A percentile compares a stretch with the other conserved stretches of the same genome.
phyloP scores from a whole-genome alignment of 148 eudicot species.

The Nepenthes mirabilis region DNA sequence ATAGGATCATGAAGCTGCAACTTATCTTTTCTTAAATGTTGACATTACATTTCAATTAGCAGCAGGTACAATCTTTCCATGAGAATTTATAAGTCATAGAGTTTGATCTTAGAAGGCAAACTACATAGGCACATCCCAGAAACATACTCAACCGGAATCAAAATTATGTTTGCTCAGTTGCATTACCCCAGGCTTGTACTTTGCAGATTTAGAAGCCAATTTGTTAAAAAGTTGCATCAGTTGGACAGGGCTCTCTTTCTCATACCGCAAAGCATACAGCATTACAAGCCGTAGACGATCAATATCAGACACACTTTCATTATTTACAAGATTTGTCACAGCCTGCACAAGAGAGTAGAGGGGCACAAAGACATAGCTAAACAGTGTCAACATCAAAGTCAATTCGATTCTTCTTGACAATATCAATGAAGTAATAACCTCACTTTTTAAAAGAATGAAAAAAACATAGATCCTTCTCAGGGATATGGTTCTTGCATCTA shows the following conservation, averaged over 20 bases:
- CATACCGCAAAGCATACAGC: slow-evolving; percentile 95
- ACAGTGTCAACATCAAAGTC: neutral
- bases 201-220: slow-evolving; percentile 75
- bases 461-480: too few species aligned
- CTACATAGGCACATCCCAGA: neutral
- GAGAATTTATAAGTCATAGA: too few species aligned
- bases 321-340: slow-evolving; percentile 71
- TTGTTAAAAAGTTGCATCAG: slow-evolving; percentile 94
- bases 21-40: neutral
- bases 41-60: too few species aligned
- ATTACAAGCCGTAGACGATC: slow-evolving; percentile 90
- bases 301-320: slow-evolving; percentile 79
- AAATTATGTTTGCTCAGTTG: slow-evolving; percentile 7
- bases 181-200: slow-evolving; percentile 94
- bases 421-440: too few species aligned
- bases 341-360: slow-evolving; percentile 37
- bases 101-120: neutral
- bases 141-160: neutral
- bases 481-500: too few species aligned
- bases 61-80: too few species aligned
- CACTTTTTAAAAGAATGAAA: too few species aligned
- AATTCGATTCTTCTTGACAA: neutral
- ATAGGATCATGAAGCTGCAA: neutral
- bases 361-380: neutral
- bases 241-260: slow-evolving; percentile 96